Percentiles rank a stretch among this genome's conserved stretches.
phyloP scores from a whole-genome alignment of 2,329 filamentous ascomycete species.

The Sodiomyces alkalinus region DNA sequence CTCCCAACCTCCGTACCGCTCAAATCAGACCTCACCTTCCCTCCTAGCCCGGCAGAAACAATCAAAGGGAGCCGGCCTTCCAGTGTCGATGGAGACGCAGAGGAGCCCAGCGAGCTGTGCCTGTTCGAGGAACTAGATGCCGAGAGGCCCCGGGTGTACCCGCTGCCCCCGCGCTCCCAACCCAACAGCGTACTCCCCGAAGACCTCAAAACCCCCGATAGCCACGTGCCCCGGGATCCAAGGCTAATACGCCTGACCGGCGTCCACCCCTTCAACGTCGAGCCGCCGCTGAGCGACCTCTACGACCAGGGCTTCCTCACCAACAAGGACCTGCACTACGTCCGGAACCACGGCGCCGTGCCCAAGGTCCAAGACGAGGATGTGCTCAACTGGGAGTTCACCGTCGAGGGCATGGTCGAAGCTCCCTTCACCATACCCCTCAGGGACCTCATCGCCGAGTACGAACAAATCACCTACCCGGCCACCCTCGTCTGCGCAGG shows the following conservation, averaged over 20 bases:
- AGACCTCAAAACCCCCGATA: slow-evolving; percentile 72
- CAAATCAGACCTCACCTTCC: slow-evolving; percentile 11
- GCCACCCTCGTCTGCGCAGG: slow-evolving; percentile 85
- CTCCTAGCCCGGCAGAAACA: slow-evolving; percentile 24
- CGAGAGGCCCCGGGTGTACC: slow-evolving; percentile 24
- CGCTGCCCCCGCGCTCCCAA: slow-evolving; percentile 52
- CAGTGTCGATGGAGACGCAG: slow-evolving; percentile 15
- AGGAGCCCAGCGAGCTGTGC: slow-evolving; percentile 5
- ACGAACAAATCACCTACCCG: slow-evolving; percentile 70
- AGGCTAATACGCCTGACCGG: slow-evolving; percentile 77
- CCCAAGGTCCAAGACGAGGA: slow-evolving; percentile 59
- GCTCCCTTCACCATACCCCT: slow-evolving; percentile 59
- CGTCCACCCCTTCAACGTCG: slow-evolving; percentile 81
- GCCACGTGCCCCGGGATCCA: slow-evolving; percentile 64
- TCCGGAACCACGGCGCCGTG: slow-evolving; percentile 77
- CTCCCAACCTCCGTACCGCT: slow-evolving; percentile 8
- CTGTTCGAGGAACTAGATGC: slow-evolving; percentile 8
- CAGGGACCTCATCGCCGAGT: slow-evolving; percentile 55
- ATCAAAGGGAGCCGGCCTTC: slow-evolving; percentile 20
- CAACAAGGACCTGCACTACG: slow-evolving; percentile 77
- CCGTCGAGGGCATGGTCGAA: slow-evolving; percentile 70
- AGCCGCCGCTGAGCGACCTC: slow-evolving; percentile 64
- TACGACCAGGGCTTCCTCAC: slow-evolving; percentile 76
- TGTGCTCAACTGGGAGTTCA: slow-evolving; percentile 67
- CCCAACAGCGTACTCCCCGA: slow-evolving; percentile 51